Conservation (phyloP, 352 stramenopile genomes). For the Halophytophthora batemanensis region DNA sequence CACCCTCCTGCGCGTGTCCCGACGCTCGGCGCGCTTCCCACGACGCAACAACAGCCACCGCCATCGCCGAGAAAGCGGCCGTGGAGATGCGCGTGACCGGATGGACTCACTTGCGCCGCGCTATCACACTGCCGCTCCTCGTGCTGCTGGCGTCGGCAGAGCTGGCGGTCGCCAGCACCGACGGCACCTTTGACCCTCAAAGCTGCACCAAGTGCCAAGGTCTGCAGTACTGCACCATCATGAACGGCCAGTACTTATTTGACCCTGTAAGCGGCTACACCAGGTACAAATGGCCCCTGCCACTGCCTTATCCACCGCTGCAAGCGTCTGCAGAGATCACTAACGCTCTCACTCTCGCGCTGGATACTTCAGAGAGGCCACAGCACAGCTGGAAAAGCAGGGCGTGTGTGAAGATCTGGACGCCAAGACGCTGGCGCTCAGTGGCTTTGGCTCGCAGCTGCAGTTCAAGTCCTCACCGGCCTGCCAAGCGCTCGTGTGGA, state of each 20-base stretch:
- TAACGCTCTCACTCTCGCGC: background rate
- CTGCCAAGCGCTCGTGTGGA: constrained; percentile 67
- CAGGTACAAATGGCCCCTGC: constrained; percentile 17
- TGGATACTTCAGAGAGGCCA: constrained; percentile 33
- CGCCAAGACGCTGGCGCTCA: constrained; percentile 52
- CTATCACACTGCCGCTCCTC: no score
- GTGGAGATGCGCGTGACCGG: no score
- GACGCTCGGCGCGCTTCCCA: no score
- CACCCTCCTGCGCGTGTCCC: no score
- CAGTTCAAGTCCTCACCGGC: constrained; percentile 68
- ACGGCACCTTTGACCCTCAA: constrained; percentile 37
- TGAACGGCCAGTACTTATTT: constrained; percentile 69
- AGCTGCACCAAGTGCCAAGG: constrained; percentile 47
- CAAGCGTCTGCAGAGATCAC: background rate
- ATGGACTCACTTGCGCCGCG: no score
- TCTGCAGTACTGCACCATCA: constrained; percentile 59
- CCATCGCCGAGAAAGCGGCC: no score
- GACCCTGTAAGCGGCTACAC: constrained; percentile 68
- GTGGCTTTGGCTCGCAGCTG: constrained; percentile 45
- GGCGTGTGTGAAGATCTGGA: constrained; percentile 74
- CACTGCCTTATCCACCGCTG: background rate
- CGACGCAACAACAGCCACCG: no score
- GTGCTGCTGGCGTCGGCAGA: background rate
- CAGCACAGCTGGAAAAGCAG: constrained; percentile 63
- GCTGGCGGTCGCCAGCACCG: constrained; percentile 2